Evolutionary conservation across 2,329 filamentous ascomycete genomes (phyloP).

Genomic region (Stachybotrys echinatus): DNA sequence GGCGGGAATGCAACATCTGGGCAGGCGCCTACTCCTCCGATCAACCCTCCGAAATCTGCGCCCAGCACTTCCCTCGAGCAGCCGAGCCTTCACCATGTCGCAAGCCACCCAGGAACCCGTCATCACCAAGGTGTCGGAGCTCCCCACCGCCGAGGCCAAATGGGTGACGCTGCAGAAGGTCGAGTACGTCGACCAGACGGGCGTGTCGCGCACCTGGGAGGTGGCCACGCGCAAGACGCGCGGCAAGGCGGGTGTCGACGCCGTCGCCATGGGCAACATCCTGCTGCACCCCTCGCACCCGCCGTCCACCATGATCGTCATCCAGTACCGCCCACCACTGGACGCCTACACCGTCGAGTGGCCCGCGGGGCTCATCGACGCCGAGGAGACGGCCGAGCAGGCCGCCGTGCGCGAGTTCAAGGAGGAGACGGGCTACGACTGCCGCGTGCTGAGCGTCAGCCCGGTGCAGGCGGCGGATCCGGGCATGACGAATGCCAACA

Average conservation of each 20-base stretch:
- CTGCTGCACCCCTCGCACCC: slow-evolving; percentile 18
- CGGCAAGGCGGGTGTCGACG: slow-evolving; percentile 15
- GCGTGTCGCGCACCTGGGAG: slow-evolving; percentile 18
- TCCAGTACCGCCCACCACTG: slow-evolving; percentile 18
- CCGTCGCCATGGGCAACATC: slow-evolving; percentile 19
- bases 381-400: slow-evolving; percentile 15
- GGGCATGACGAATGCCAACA: slow-evolving; percentile 19
- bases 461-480: slow-evolving; percentile 16
- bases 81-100: neutral
- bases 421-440: slow-evolving; percentile 17
- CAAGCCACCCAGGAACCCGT: slow-evolving; percentile 13
- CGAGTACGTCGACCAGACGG: slow-evolving; percentile 19
- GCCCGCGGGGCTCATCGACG: slow-evolving; percentile 18
- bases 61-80: neutral
- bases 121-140: slow-evolving; percentile 16
- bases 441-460: slow-evolving; percentile 15
- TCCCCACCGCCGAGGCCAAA: slow-evolving; percentile 13
- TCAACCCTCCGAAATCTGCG: neutral
- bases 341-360: slow-evolving; percentile 20
- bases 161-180: slow-evolving; percentile 19
- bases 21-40: too few species aligned
- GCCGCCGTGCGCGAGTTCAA: slow-evolving; percentile 18
- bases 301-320: slow-evolving; percentile 17
- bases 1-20: too few species aligned
- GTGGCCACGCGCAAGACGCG: slow-evolving; percentile 18